Evolutionary conservation across 805 yeast genomes (phyloP).

Genomic region (Sungouiozyma ichnusensis): DNA sequence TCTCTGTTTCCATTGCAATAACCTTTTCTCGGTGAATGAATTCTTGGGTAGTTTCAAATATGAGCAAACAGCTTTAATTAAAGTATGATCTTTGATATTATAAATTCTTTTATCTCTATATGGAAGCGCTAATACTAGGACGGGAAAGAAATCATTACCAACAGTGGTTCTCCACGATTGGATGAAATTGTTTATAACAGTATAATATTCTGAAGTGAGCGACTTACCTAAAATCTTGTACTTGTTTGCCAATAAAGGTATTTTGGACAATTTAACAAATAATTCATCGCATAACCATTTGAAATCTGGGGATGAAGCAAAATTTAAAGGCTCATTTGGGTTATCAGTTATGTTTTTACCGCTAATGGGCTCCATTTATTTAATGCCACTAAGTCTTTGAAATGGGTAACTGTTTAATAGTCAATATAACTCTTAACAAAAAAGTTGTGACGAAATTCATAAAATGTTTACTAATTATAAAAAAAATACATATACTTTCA

Average conservation of each 20-base stretch:
- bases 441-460: too few relatives aligned
- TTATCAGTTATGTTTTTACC: not conserved
- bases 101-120: conserved; percentile 53
- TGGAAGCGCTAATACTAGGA: conserved; percentile 51
- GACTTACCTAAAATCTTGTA: conserved; percentile 13
- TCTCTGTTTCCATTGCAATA: conserved; percentile 39
- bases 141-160: conserved; percentile 59
- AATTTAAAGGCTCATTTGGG: conserved; percentile 13
- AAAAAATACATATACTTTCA: too few relatives aligned
- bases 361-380: not conserved
- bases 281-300: conserved; percentile 30
- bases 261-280: conserved; percentile 21
- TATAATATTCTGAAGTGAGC: conserved; percentile 13
- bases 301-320: conserved; percentile 31
- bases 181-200: conserved; percentile 33
- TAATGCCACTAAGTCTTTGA: not conserved
- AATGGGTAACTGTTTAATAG: not conserved
- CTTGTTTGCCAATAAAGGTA: conserved; percentile 4
- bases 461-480: not conserved
- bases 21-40: conserved; percentile 46
- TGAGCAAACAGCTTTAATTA: conserved; percentile 42
- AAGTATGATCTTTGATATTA: conserved; percentile 50
- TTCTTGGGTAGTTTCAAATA: conserved; percentile 49
- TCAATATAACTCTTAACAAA: too few relatives aligned
- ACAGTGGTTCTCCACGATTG: conserved; percentile 42